Conservation (phyloP, 2,329 filamentous ascomycete species). For the Fusarium sp. region DNA sequence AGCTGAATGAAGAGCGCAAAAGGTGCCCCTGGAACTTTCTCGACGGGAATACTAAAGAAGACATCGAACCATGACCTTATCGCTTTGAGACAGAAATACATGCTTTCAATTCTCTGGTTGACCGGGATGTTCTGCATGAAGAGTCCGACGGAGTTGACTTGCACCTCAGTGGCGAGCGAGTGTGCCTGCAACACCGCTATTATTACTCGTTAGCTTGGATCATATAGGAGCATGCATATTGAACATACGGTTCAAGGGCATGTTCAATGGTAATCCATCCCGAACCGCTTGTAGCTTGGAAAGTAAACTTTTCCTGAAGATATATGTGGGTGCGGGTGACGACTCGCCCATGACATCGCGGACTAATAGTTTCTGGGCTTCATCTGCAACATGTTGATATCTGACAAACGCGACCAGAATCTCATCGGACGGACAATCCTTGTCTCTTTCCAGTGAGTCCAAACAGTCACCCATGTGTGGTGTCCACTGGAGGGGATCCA, state of each 20-base stretch:
- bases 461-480: constrained; percentile 67
- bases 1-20: constrained; percentile 49
- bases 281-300: constrained; percentile 43
- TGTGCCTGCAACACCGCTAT: constrained; percentile 47
- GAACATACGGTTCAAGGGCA: constrained; percentile 45
- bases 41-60: constrained; percentile 47
- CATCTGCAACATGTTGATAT: constrained; percentile 54
- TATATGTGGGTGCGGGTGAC: constrained; percentile 44
- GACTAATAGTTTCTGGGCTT: constrained; percentile 47
- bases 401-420: constrained; percentile 52
- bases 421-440: constrained; percentile 60
- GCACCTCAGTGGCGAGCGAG: constrained; percentile 44
- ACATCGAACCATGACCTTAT: constrained; percentile 51
- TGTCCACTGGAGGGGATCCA: constrained; percentile 65
- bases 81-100: constrained; percentile 50
- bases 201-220: constrained; percentile 8
- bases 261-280: constrained; percentile 33
- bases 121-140: constrained; percentile 48
- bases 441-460: constrained; percentile 53
- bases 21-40: constrained; percentile 46
- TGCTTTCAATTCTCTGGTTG: constrained; percentile 46
- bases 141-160: constrained; percentile 48
- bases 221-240: too few relatives aligned
- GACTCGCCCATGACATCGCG: constrained; percentile 44
- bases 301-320: constrained; percentile 47